Conservation (phyloP, 805 yeast species). For the Kregervanrija pseudodelftensis region DNA sequence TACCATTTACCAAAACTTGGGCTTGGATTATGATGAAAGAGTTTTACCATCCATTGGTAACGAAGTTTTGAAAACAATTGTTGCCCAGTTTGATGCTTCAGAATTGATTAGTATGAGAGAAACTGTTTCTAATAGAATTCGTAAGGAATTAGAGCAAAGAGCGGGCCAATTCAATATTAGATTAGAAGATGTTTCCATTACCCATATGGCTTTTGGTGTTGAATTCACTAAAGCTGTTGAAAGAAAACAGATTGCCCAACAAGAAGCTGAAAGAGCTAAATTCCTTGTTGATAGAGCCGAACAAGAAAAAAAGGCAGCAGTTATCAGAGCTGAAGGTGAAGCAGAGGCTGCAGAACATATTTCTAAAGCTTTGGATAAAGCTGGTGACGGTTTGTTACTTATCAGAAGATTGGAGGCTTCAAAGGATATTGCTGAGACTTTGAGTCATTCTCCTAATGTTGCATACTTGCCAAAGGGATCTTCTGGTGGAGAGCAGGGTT, state of each 20-base stretch:
- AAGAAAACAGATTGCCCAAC: slow-evolving; percentile 98
- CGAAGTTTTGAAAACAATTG: slow-evolving; percentile 93
- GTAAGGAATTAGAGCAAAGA: slow-evolving; percentile 75
- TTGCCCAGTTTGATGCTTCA: slow-evolving; percentile 98
- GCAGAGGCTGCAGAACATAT: slow-evolving; percentile 97
- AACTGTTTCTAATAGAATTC: slow-evolving; percentile 80
- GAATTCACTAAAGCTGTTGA: slow-evolving; percentile 98
- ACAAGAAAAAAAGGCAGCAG: slow-evolving; percentile 91
- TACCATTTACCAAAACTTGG: slow-evolving; percentile 80
- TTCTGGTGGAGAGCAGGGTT: slow-evolving; percentile 31
- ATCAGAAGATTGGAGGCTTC: slow-evolving; percentile 96
- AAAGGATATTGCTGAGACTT: slow-evolving; percentile 85
- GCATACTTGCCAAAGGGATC: slow-evolving; percentile 71
- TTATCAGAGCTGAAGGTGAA: slow-evolving; percentile 98
- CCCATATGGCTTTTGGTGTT: slow-evolving; percentile 94
- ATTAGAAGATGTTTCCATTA: slow-evolving; percentile 94
- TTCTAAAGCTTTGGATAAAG: slow-evolving; percentile 84
- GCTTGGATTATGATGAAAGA: slow-evolving; percentile 93
- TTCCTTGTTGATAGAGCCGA: slow-evolving; percentile 92
- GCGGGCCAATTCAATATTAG: slow-evolving; percentile 85
- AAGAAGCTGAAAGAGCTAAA: slow-evolving; percentile 96
- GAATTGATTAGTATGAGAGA: slow-evolving; percentile 97
- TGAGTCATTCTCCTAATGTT: slow-evolving; percentile 77
- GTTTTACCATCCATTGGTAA: slow-evolving; percentile 97
- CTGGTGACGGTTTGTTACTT: slow-evolving; percentile 91